phyloP scores from a whole-genome alignment of 257 asterid genomes.

The Solanum tarijense region DNA sequence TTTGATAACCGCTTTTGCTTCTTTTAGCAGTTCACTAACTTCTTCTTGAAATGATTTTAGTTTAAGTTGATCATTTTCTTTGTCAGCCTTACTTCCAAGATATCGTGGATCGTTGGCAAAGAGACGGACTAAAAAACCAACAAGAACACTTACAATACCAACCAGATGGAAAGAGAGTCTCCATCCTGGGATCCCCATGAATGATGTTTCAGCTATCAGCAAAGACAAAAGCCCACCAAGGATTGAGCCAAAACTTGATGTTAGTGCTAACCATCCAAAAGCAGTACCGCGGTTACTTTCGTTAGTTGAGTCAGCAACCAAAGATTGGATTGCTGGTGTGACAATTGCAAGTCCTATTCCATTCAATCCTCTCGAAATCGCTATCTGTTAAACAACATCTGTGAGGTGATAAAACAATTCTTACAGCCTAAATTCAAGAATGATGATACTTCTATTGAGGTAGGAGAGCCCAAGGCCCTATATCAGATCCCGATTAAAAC shows the following conservation, averaged over 20 bases:
- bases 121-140: slow-evolving; percentile 51
- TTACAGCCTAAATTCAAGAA: background rate
- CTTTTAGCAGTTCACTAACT: slow-evolving; percentile 13
- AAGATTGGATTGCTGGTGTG: slow-evolving; percentile 73
- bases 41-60: background rate
- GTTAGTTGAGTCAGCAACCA: slow-evolving; percentile 84
- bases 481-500: background rate
- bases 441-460: background rate
- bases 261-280: slow-evolving; percentile 74
- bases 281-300: slow-evolving; percentile 81
- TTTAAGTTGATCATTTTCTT: slow-evolving; percentile 14
- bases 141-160: slow-evolving; percentile 47
- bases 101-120: slow-evolving; percentile 68
- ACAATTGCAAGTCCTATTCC: slow-evolving; percentile 92
- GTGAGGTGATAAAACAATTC: background rate
- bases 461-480: too few relatives aligned
- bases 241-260: slow-evolving; percentile 59
- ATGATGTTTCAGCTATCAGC: slow-evolving; percentile 50
- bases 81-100: slow-evolving; percentile 13
- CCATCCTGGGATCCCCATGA: slow-evolving; percentile 87
- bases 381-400: slow-evolving; percentile 38
- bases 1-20: slow-evolving; percentile 56
- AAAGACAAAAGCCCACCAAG: slow-evolving; percentile 71
- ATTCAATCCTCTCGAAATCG: slow-evolving; percentile 79
- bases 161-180: slow-evolving; percentile 73